A percentile compares a stretch with the other conserved stretches of the same genome.
These are phyloP conservation scores for Rhizodiscina lignyota DNA, from an alignment of 495 filamentous ascomycete genomes.

Conservation along the genomic window DNA sequence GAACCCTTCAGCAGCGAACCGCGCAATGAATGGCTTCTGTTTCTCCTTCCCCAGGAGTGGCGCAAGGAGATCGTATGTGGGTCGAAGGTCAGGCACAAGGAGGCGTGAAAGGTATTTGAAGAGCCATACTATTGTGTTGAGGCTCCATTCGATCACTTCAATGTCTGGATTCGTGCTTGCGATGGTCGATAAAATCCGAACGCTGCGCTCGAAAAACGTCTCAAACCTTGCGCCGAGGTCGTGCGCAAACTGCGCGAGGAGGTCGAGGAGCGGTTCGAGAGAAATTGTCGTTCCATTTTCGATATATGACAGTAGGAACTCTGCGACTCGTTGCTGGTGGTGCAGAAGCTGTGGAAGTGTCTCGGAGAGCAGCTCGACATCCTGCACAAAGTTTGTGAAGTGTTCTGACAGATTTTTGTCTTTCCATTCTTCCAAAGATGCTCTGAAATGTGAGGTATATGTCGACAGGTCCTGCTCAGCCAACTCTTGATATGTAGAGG, in stretches of 20 bases:
- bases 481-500: constrained; percentile 48
- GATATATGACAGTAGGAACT: constrained; percentile 59
- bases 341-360: constrained; percentile 84
- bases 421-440: constrained; percentile 70
- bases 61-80: constrained; percentile 66
- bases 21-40: constrained; percentile 67
- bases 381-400: constrained; percentile 56
- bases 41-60: constrained; percentile 71
- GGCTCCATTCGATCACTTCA: constrained; percentile 91
- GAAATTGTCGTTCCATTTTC: constrained; percentile 55
- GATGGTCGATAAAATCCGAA: constrained; percentile 48
- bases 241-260: constrained; percentile 79
- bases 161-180: constrained; percentile 46
- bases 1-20: constrained; percentile 88
- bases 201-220: constrained; percentile 56
- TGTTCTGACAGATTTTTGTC: constrained; percentile 75
- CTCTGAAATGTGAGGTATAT: constrained; percentile 63
- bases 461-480: constrained; percentile 52
- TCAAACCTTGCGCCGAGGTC: constrained; percentile 84
- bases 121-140: constrained; percentile 82
- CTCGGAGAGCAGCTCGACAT: constrained; percentile 62
- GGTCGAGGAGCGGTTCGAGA: constrained; percentile 68
- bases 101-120: constrained; percentile 91
- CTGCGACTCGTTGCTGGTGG: constrained; percentile 70
- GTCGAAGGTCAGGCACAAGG: constrained; percentile 67